Evolutionary conservation across 345 rosid genomes (phyloP), one percentile per base, ranked within the genome.

Genomic region (Brassica carinata): DNA sequence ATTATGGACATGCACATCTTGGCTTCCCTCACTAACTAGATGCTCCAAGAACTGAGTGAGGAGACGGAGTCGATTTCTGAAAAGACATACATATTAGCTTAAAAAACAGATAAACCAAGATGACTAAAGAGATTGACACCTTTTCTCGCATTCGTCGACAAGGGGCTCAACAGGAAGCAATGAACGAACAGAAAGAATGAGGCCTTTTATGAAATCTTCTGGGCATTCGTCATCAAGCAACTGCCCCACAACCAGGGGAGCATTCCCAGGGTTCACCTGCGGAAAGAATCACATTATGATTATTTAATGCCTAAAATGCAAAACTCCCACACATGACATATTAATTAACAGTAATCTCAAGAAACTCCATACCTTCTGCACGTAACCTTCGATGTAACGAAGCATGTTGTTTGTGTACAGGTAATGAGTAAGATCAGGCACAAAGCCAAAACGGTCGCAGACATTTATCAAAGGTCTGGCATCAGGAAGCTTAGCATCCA

Each of bases 401-500:
- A 96, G 98, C 99, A 87, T 87, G 85, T 89, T 92, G 87, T 83
- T 96, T 59, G 97, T 71, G 87, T 96, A 96, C 19, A 96, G 93
- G 88, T 96, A 94, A 86, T 94, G 99, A 14, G 97, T 96, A 66
- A 96, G 95, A 85, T 96, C 99, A 48, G 97, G 96, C 79, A 94
- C 99, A 83, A 86, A 96, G 72, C 98, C 98, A 81, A 94, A 96
- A 10, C 99, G 98, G 72, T 96, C 99, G 77, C 99, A 96, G 78
- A 96, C 99, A 89, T 95, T 95, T 67, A 95, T 95, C 85, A 95
- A 82, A 10, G 97, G 98, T 77, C 98, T 87, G 27, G 98, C 98
- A 87, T 96, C 99, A 34, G 99, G 98, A 86, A 96, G 98, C 85
- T 96, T 96, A 82, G 97, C 97, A 85, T 96, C 99, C 99, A 94